Conservation (phyloP, 345 rosid species). For the Clausena lansium region DNA sequence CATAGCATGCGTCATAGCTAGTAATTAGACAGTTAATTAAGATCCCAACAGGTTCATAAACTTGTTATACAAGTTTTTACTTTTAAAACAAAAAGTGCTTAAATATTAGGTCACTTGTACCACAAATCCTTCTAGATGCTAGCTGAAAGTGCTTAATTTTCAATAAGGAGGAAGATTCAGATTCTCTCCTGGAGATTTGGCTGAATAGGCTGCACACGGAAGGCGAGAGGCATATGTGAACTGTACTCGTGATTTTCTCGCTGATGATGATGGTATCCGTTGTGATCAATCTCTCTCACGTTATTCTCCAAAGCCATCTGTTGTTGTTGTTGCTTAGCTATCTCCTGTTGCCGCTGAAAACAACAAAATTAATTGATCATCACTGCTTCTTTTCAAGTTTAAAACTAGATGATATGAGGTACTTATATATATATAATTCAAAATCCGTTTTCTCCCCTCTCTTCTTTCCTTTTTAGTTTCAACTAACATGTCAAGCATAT, state of each 20-base stretch:
- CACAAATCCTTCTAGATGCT: background rate
- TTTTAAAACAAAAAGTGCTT: background rate
- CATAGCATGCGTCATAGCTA: background rate
- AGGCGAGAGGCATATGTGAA: constrained; percentile 42
- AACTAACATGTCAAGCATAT: background rate
- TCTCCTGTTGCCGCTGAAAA: constrained; percentile 49
- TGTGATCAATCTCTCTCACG: constrained; percentile 35
- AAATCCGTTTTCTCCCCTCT: background rate
- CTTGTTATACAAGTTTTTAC: background rate
- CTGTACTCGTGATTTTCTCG: constrained; percentile 22
- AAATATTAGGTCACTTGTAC: background rate
- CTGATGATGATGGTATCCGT: constrained; percentile 2
- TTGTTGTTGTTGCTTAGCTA: constrained; percentile 27
- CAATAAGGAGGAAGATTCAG: background rate
- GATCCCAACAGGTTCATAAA: background rate
- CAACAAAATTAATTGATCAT: background rate
- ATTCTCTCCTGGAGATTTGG: constrained; percentile 58
- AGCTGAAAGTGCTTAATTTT: background rate
- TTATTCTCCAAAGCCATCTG: constrained; percentile 50
- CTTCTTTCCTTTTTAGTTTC: background rate
- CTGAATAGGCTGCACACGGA: constrained; percentile 58
- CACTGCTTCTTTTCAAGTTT: background rate
- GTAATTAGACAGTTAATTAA: background rate
- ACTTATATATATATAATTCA: too few relatives aligned
- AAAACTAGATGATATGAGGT: too few relatives aligned